Evolutionary conservation across 257 asterid species (phyloP), one percentile per base, ranked within the genome.

Genomic region (Primulina huaijiensis): DNA sequence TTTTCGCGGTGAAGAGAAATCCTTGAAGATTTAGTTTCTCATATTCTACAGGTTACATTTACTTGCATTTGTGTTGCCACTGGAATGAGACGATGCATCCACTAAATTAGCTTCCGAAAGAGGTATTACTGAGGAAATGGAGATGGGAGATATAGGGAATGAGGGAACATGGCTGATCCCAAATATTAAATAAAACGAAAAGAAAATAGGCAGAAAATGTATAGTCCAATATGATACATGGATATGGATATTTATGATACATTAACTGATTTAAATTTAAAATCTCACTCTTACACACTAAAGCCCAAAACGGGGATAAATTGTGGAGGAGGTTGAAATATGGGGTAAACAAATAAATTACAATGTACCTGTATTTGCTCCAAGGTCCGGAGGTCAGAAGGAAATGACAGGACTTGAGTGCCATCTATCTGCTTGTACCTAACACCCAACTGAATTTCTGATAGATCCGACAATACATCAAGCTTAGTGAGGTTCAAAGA

Each of bases 401-500:
- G 99, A 76, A 89, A 94, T 11, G 97, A 88, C 21, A 74, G 86
- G 65, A 88, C 6, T 55, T 89, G 85, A 21, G 97, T 75, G 37
- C 89, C 92, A 70, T 85, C 90, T 31, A 20, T 40, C 20, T 71
- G 82, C 78, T 79, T 84, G 84, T 94, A 94, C 12, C 92, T 68
- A 74, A 91, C 83, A 52, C 97, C 99, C 84, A 91, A 64, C 74
- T 84, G 84, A 64, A 91, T 88, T 74, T 94, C 99, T 5, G 86
- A 72, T 11, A 91, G 80, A 70, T 88, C 90, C 11, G 99, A 94
- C 75, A 94, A 74, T 3, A 94, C 99, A 8, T 94, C 99, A 20
- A 94, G 97, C 66, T 94, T 94, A 55, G 99, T 94, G 56, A 94
- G 97, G 85, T 94, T 94, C 68, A 94, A 76, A 66, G 99, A 88